Evolutionary conservation across 129 eudicot genomes (phyloP).

Genomic region (Flaveria bidentis): DNA sequence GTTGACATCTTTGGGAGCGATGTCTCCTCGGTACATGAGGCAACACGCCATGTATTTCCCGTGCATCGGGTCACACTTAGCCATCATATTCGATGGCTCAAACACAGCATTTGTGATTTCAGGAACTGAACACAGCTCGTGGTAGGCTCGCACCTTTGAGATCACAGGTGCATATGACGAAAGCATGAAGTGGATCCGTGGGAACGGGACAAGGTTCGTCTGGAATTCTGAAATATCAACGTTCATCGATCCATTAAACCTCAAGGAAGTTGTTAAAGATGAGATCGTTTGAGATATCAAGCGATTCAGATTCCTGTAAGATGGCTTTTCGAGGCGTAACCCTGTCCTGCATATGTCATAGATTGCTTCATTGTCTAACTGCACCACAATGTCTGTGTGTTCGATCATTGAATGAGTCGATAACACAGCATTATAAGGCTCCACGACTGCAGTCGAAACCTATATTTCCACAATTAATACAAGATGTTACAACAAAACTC

Average conservation of each 20-base stretch:
- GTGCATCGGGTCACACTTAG: constrained; percentile 67
- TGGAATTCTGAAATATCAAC: constrained; percentile 75
- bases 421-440: constrained; percentile 64
- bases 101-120: constrained; percentile 75
- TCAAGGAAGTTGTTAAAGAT: constrained; percentile 66
- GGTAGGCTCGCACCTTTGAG: constrained; percentile 62
- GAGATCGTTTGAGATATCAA: constrained; percentile 69
- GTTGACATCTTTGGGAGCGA: constrained; percentile 77
- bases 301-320: constrained; percentile 72
- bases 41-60: constrained; percentile 84
- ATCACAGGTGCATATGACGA: constrained; percentile 77
- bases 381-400: constrained; percentile 66
- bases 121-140: constrained; percentile 62
- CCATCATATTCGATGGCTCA: constrained; percentile 83
- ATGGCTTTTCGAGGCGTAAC: constrained; percentile 61
- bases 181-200: constrained; percentile 81
- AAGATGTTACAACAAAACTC: neutral
- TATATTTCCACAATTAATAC: constrained; percentile 10
- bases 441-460: constrained; percentile 76
- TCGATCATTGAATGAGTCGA: constrained; percentile 66
- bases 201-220: constrained; percentile 77
- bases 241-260: constrained; percentile 76
- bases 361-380: constrained; percentile 62
- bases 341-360: constrained; percentile 59
- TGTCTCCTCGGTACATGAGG: constrained; percentile 78